Evolutionary conservation across 768 basidiomycete species (phyloP), one percentile per base, ranked within the genome.

Genomic region (Daedalea quercina): DNA sequence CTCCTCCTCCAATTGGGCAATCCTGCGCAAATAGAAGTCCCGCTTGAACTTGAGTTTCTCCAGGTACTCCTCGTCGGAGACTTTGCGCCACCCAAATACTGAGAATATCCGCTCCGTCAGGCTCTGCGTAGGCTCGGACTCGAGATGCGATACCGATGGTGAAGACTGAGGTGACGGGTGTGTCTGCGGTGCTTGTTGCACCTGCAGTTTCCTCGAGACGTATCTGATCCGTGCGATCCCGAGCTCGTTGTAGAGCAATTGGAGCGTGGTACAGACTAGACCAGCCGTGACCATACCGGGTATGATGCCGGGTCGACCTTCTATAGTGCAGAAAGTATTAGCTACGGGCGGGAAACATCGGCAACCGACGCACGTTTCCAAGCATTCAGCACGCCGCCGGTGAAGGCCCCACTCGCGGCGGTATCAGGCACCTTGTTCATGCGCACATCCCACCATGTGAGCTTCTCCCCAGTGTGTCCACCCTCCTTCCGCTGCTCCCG

Each of bases 41-140:
- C 86, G 74, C 44, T 82, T 76, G 49, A 69, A 70, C 63, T 76
- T 81, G 62, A 92, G 62, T 54, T 75, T 77, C 25, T 65, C 64
- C 48, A 91, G 58, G 57, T 90, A 90, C 55, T 87, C 84, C 45
- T 91, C 85, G 57, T 93, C 82, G 6, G 87, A 76, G 3, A 93
- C 62, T 47, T 70, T 75, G 31, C 69, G 71, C 20, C 89, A 63
- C 1, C 85, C 81, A 35, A 88, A 57, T 3, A 67, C 41, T 17
- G 57, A 59, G 54, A 83, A 58, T 3, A 84, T 54, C 9, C 72
- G 70, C 44, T 80, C 71, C 19, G 65, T 60, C 15, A 71, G 54
- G 7, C 76, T 56, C 52, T 56, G 46, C 23, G 52, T 51, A 17
- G 57, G 49, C 25, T 40, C 43, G 17, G 34, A 15, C 3, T 45